Percentiles rank a stretch among this genome's conserved stretches.
Evolutionary conservation across 2,329 filamentous ascomycete genomes (phyloP).

Genomic region (Calonectria henricotiae): DNA sequence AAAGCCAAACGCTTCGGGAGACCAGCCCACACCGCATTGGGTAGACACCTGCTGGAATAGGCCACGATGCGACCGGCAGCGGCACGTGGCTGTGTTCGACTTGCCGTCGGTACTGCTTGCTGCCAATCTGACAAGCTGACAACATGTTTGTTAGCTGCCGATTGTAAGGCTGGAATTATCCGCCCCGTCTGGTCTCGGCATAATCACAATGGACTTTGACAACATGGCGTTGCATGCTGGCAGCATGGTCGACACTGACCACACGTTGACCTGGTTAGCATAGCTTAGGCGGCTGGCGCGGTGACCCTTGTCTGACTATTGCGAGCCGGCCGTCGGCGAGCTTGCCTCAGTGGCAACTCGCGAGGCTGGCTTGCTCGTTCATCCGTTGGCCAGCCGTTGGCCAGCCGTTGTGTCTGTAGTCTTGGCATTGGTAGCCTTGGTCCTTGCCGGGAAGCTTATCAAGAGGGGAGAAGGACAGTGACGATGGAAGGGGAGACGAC

Average conservation of each 20-base stretch:
- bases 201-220: neutral
- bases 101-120: neutral
- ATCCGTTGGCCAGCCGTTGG: too few species aligned
- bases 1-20: slow-evolving; percentile 4
- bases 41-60: neutral
- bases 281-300: neutral
- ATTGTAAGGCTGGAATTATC: neutral
- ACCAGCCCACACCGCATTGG: neutral
- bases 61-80: neutral
- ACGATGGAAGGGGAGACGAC: too few species aligned
- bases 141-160: too few species aligned
- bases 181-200: neutral
- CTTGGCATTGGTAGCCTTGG: too few species aligned
- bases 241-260: neutral
- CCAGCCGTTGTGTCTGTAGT: too few species aligned
- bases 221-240: neutral
- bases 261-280: neutral
- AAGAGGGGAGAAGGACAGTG: too few species aligned
- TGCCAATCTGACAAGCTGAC: too few species aligned
- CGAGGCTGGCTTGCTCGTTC: too few species aligned
- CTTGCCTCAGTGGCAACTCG: neutral
- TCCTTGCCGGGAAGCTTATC: too few species aligned
- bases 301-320: neutral
- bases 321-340: neutral
- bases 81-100: neutral